phyloP scores from a whole-genome alignment of 495 filamentous ascomycete species.

The Penicillium diatomitis region DNA sequence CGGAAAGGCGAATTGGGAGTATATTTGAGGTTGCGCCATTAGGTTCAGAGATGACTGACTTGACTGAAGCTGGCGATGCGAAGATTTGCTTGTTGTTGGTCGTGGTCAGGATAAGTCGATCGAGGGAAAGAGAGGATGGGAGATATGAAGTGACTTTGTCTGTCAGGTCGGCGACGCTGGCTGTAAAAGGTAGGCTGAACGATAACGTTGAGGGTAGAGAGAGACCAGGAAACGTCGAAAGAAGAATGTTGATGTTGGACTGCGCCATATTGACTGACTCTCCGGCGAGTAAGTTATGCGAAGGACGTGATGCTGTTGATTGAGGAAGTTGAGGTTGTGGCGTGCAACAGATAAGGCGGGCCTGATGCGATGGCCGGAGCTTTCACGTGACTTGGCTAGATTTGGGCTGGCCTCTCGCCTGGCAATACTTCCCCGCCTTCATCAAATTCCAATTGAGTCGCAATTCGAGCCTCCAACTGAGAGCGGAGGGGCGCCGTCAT shows the following conservation, averaged over 20 bases:
- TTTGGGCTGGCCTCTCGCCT: too few species aligned
- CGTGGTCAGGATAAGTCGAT: conserved; percentile 67
- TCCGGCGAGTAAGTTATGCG: too few species aligned
- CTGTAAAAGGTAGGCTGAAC: conserved; percentile 54
- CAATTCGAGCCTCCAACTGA: too few species aligned
- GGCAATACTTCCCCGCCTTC: too few species aligned
- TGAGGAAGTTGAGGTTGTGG: background rate
- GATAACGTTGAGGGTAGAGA: conserved; percentile 70
- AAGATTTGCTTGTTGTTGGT: conserved; percentile 64
- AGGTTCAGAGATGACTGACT: conserved; percentile 17
- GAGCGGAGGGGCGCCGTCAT: too few species aligned
- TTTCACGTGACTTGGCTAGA: too few species aligned
- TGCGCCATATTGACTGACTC: conserved; percentile 20
- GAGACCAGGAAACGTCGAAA: conserved; percentile 76
- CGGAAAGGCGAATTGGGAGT: conserved; percentile 69
- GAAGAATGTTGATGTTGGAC: conserved; percentile 63
- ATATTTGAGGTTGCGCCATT: conserved; percentile 49
- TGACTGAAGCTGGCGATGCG: conserved; percentile 24
- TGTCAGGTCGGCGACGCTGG: conserved; percentile 58
- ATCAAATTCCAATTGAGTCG: too few species aligned
- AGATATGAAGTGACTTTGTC: conserved; percentile 54
- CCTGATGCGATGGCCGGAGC: too few species aligned
- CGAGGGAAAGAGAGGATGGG: conserved; percentile 39
- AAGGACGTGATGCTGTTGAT: background rate
- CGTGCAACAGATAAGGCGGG: too few species aligned